Evolutionary conservation across 805 yeast species (phyloP).

Genomic region (Wickerhamomyces bisporus): DNA sequence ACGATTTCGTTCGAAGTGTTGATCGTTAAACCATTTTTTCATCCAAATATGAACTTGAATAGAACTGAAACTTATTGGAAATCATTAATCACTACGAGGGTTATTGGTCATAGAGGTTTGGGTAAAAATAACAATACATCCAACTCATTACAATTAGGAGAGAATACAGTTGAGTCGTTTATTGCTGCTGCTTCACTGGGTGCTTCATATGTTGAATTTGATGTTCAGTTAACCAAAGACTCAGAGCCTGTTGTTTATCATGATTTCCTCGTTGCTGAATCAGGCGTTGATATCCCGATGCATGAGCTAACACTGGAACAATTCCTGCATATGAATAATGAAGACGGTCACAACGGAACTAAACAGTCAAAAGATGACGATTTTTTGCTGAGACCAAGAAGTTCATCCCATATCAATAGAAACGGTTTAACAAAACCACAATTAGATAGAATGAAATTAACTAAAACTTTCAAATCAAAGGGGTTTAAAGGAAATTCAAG

Average conservation of each 20-base stretch:
- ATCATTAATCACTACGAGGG: slow-evolving; percentile 79
- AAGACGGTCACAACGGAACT: not conserved
- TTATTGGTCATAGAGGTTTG: slow-evolving; percentile 93
- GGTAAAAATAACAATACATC: slow-evolving; percentile 77
- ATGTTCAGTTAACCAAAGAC: slow-evolving; percentile 92
- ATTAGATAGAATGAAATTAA: slow-evolving; percentile 67
- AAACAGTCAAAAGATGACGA: slow-evolving; percentile 22
- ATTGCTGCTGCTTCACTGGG: slow-evolving; percentile 96
- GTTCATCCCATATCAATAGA: slow-evolving; percentile 15
- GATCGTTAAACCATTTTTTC: slow-evolving; percentile 66
- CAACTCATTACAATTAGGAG: slow-evolving; percentile 86
- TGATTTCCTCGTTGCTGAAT: slow-evolving; percentile 89
- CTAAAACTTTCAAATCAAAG: slow-evolving; percentile 82
- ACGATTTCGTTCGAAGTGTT: slow-evolving; percentile 69
- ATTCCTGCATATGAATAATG: slow-evolving; percentile 50
- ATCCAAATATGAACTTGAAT: slow-evolving; percentile 58
- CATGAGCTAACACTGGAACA: slow-evolving; percentile 87
- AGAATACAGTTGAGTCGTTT: slow-evolving; percentile 90
- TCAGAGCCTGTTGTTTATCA: slow-evolving; percentile 89
- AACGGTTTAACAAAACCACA: not conserved
- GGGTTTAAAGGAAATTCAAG: slow-evolving; percentile 92
- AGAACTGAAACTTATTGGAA: slow-evolving; percentile 87
- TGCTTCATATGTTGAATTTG: slow-evolving; percentile 95
- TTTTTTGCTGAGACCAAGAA: slow-evolving; percentile 25
- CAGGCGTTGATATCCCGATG: slow-evolving; percentile 96